Evolutionary conservation across 2,329 filamentous ascomycete genomes (phyloP), one percentile per base, ranked within the genome.

Genomic region (Phyllosticta ampelicida): DNA sequence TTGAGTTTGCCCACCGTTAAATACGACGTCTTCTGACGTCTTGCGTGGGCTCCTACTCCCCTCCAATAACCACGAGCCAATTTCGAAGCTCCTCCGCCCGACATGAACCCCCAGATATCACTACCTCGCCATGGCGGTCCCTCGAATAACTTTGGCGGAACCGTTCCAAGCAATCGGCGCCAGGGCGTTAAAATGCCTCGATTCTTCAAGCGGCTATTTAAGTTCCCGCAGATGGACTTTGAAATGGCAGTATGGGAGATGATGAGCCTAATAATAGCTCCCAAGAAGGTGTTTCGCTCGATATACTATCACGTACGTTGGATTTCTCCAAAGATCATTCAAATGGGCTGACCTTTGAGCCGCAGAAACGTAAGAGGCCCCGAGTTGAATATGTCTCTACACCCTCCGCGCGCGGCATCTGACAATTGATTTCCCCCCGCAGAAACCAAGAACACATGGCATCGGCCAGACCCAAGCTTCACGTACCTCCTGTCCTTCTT

Each of bases 241-340:
- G 84, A 87, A 68, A 85, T 86, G 77, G 84, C 84, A 19, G 80
- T 86, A 64, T 87, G 84, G 84, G 84, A 87, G 70, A 86, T 87
- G 80, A 85, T 82, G 61, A 82, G 80, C 65, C 74, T 87, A 56
- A 76, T 87, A 62, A 82, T 86, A 67, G 81, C 83, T 29, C 84
- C 84, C 0, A 86, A 86, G 73, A 86, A 86, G 68, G 84, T 87
- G 54, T 87, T 87, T 69, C 77, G 84, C 62, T 84, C 82, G 51
- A 86, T 86, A 70, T 86, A 86, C 70, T 86, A 86, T 66, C 83
- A 86, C 72, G 83, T 85, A 72, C 48, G 63, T 16, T 29, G n/a
- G 13, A 54, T 50, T 48, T 49, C 48, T 26, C 29, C 56, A 54
- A 60, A 19, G 54, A 56, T 30, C 36, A 5, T 5, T 44, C 13